Conservation (phyloP, 108 stramenopile species). For the Cafeteria roenbergensis region DNA sequence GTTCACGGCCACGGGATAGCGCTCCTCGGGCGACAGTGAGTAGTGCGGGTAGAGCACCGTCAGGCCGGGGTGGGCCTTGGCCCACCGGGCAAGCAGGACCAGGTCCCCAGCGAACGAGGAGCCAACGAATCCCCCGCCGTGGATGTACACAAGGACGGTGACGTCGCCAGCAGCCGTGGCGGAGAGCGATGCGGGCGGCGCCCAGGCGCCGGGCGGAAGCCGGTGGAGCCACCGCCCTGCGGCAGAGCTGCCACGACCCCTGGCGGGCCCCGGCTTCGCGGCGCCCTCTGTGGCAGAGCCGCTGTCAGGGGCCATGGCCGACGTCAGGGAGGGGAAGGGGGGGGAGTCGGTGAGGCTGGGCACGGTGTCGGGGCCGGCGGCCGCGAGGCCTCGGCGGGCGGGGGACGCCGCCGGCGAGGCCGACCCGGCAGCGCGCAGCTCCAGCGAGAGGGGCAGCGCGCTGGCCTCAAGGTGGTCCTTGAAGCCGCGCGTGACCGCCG, state of each 20-base stretch:
- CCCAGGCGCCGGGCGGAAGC: background rate
- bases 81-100: slow-evolving; percentile 2
- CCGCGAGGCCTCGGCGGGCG: no score
- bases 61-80: background rate
- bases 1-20: slow-evolving; percentile 5
- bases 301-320: background rate
- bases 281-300: no score
- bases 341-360: background rate
- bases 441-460: no score
- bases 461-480: no score
- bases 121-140: slow-evolving; percentile 16
- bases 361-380: no score
- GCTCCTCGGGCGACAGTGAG: slow-evolving; percentile 3
- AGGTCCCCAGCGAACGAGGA: slow-evolving; percentile 1
- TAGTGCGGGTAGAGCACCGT: slow-evolving; percentile 7
- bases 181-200: background rate
- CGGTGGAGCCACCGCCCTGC: no score
- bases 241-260: no score
- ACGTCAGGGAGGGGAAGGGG: background rate
- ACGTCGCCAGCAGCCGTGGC: background rate
- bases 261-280: no score
- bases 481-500: no score
- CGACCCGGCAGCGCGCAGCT: no score
- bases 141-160: slow-evolving; percentile 13
- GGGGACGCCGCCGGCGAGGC: no score